Evolutionary conservation across 1,284 basidiomycete species (phyloP).

Genomic region (Microstroma glucosiphilum): DNA sequence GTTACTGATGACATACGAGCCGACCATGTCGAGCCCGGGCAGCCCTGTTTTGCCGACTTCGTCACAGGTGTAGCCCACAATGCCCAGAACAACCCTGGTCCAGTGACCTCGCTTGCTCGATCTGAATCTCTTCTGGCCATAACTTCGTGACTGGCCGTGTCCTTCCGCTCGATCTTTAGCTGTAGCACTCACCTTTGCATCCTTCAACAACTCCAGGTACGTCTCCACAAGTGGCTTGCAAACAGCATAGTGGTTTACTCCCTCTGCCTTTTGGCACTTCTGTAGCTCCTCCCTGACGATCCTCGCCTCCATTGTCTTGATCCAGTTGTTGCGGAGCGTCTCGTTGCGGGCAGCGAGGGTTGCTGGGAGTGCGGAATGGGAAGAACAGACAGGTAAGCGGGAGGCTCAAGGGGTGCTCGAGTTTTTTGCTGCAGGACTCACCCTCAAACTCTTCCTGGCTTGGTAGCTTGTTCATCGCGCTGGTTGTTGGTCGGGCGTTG

Average conservation of each 20-base stretch:
- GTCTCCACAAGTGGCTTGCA: slow-evolving; percentile 81
- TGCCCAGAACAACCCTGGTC: background rate
- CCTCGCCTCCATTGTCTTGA: slow-evolving; percentile 85
- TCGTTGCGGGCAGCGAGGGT: slow-evolving; percentile 61
- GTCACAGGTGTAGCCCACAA: no score
- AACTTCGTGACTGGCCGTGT: background rate
- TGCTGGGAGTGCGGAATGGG: slow-evolving; percentile 39
- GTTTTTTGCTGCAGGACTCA: slow-evolving; percentile 11
- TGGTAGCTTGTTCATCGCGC: slow-evolving; percentile 28
- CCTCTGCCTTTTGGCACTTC: slow-evolving; percentile 85
- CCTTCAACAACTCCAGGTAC: slow-evolving; percentile 73
- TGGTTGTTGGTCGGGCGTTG: background rate
- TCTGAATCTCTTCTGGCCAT: background rate
- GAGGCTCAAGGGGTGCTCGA: background rate
- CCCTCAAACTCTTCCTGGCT: slow-evolving; percentile 27
- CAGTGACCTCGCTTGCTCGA: background rate
- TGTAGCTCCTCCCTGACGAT: slow-evolving; percentile 82
- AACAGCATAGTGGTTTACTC: slow-evolving; percentile 61
- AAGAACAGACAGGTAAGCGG: background rate
- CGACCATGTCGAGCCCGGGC: no score
- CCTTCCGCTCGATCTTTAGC: background rate
- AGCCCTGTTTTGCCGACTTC: no score
- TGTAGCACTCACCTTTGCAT: slow-evolving; percentile 64
- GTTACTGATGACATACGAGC: no score
- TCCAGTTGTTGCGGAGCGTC: slow-evolving; percentile 83